These are phyloP conservation scores for Gorgonomyces haynaldii DNA, from an alignment of 192 early-diverging fungal species.

Conservation along the genomic window DNA sequence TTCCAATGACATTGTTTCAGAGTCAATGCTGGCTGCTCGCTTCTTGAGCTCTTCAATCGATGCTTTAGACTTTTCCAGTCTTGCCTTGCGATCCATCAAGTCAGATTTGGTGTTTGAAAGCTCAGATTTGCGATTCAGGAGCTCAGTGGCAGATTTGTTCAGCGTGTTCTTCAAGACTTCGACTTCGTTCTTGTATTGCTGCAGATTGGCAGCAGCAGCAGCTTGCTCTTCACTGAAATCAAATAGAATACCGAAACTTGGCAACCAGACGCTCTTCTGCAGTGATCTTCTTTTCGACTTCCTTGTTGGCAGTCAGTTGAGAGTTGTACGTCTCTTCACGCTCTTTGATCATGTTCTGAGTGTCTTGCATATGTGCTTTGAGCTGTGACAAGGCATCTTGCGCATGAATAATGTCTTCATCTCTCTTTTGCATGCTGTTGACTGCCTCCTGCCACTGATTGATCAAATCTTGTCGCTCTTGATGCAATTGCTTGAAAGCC, in stretches of 20 bases:
- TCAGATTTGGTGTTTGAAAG: conserved; percentile 33
- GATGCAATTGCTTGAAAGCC: conserved; percentile 38
- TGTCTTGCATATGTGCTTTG: conserved; percentile 35
- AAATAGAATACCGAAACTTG: conserved; percentile 29
- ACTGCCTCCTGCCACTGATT: conserved; percentile 43
- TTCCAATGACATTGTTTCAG: conserved; percentile 37
- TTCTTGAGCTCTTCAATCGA: conserved; percentile 20
- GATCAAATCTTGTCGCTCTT: conserved; percentile 44
- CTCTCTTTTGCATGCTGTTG: conserved; percentile 34
- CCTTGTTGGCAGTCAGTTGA: conserved; percentile 30
- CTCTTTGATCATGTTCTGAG: conserved; percentile 31
- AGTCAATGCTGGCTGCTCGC: conserved; percentile 19
- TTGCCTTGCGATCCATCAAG: conserved; percentile 26
- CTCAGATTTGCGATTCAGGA: conserved; percentile 29
- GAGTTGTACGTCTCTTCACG: conserved; percentile 37
- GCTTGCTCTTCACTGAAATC: conserved; percentile 26
- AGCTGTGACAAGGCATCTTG: conserved; percentile 26
- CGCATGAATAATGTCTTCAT: conserved; percentile 33
- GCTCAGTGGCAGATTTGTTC: conserved; percentile 42
- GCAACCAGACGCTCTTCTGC: conserved; percentile 31
- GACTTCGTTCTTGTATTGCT: conserved; percentile 44
- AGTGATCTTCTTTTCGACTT: conserved; percentile 42
- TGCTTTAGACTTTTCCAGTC: conserved; percentile 24
- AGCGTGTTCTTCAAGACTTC: conserved; percentile 39
- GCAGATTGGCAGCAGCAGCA: conserved; percentile 15